Evolutionary conservation across 2,329 filamentous ascomycete genomes (phyloP), one percentile per base, ranked within the genome.

Genomic region (Pseudogymnoascus sp.): DNA sequence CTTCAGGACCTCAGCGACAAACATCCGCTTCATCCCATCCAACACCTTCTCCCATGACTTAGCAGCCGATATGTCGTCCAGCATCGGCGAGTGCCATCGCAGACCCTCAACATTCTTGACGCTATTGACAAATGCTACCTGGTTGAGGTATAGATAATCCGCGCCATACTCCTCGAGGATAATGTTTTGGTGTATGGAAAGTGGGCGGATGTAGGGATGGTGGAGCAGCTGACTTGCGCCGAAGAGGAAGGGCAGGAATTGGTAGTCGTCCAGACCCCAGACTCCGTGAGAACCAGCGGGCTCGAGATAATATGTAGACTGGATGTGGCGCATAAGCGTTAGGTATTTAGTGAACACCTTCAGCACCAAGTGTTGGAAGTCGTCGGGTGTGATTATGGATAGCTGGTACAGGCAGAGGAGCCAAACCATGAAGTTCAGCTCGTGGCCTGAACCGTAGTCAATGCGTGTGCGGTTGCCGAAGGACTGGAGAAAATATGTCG

Each of bases 231-330:
- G 96, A 23, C 92, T 88, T 37, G 95, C 92, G 18, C 95, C 95
- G 67, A 97, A 96, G 11, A 99, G 83, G 74, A 97, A 99, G 0
- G 96, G 95, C 1, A 97, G 79, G 77, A 99, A 99, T 69, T 96
- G 93, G 77, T 99, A 97, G 75, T 99, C 95, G 71, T 99, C 95
- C 1, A 99, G 80, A 16, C 95, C 95, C 95, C 95, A 99, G 23
- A 99, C 95, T 42, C 95, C 95, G 74, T 99, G 95, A 0, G 93
- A 97, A 12, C 95, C 95, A 0, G 95, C 95, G 1, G 95, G 95
- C 72, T 99, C 95, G 61, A 99, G 86, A 72, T 99, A 99, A 77
- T 99, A 99, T 2, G 91, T 91, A 67, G 86, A 87, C 75, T 99
- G 95, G 14, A 97, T 83, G 23, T 83, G 81, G 62, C 93, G 91